These are phyloP conservation scores for Mollisiaceae sp. DNA, from an alignment of 2,329 filamentous ascomycete genomes.

Conservation along the genomic window DNA sequence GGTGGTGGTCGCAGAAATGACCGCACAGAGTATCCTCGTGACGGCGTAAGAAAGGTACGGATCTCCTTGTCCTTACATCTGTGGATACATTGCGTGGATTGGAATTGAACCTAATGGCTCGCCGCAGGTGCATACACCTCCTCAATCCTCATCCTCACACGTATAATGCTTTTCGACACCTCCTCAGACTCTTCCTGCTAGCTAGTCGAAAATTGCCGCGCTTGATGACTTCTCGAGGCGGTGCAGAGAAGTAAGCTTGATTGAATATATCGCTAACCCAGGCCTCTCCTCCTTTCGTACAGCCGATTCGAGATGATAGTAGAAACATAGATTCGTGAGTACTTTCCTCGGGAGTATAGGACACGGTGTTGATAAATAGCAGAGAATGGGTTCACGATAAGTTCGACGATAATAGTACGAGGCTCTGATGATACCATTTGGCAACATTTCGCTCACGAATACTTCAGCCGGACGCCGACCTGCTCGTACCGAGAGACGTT, in stretches of 20 bases:
- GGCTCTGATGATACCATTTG: conserved; percentile 8
- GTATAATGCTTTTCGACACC: conserved; percentile 40
- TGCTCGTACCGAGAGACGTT: conserved; percentile 38
- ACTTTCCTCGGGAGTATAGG: neutral
- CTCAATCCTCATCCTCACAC: conserved; percentile 42
- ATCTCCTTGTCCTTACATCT: neutral
- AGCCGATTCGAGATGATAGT: conserved; percentile 66
- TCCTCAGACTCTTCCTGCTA: conserved; percentile 42
- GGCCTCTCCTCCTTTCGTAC: conserved; percentile 50
- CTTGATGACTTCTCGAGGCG: conserved; percentile 40
- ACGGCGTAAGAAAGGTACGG: conserved; percentile 87
- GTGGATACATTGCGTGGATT: neutral
- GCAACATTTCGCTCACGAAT: conserved; percentile 31
- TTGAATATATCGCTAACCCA: conserved; percentile 53
- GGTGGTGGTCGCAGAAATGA: conserved; percentile 42
- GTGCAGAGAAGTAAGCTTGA: conserved; percentile 44
- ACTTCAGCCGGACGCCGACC: conserved; percentile 38
- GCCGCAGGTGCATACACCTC: conserved; percentile 44
- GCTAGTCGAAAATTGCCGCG: conserved; percentile 35
- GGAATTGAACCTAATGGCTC: conserved; percentile 19
- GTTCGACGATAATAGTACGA: conserved; percentile 73
- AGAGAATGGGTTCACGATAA: conserved; percentile 96
- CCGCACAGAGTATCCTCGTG: conserved; percentile 66
- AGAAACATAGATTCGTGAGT: conserved; percentile 74
- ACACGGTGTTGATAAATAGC: conserved; percentile 23